Base-by-base conservation (phyloP, 2,329 filamentous ascomycete species). In the Dothidotthia symphoricarpi region DNA sequence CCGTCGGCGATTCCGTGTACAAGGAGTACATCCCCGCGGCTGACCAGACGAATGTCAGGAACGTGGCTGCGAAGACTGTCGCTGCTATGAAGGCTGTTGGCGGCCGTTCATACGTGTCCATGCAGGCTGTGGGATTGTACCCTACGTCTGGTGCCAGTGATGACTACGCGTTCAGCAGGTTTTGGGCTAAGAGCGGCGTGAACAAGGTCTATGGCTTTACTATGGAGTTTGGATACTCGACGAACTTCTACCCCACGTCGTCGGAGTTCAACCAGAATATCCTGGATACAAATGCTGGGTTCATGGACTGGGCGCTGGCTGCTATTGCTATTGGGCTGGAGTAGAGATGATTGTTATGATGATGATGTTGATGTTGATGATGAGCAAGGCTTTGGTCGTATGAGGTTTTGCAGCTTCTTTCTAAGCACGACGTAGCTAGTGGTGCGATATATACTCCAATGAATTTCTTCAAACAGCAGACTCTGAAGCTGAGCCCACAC, bases 1-100 rank as follows among this genome's bases (percentile, higher is more conserved):
- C 74, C 9, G 56, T 72, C 1, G 66, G 68, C 16, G 65, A 73
- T 28, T 59, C 77, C 80, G 86, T 67, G 75, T 70, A 70, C 59
- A 62, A 58, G 39, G 68, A 70, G 53, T 70, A 69, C 52, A 66
- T 68, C 12, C 60, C 64, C n/a, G 41, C 58, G 3, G 31, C 57
- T 8, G 66, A 69, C 29, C 43, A 49, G n/a, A 54, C 53, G 24
- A 62, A 62, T 43, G 60, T 66, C 47, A 59, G 49, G 36, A 54
- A 45, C 13, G 64, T 66, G 6, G 61, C 63, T 2, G 47, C 55
- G 3, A 61, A 57, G 30, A 66, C 58, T 1, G 55, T 62, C 11
- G 57, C 59, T 3, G 64, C 61, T 6, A 65, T 69, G 66, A 56
- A 54, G 36, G 65, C 59, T 3, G 66, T 66, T 4, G 67, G 65